Evolutionary conservation across 106 monocot species (phyloP).

Genomic region (Apostasia shenzhenica): DNA sequence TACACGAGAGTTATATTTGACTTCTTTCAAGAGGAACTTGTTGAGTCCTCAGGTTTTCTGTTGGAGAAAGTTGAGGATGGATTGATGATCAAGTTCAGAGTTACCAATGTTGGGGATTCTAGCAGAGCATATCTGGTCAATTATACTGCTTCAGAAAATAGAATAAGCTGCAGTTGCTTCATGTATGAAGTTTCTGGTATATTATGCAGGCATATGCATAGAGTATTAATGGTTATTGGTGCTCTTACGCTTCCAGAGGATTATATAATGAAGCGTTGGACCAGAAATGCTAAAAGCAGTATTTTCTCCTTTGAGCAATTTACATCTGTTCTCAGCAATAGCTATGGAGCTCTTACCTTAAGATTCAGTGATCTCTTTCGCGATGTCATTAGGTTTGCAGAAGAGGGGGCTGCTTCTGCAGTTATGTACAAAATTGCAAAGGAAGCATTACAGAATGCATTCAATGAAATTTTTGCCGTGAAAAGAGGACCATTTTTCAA

Average conservation of each 20-base stretch:
- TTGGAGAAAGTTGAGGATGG: slow-evolving; percentile 70
- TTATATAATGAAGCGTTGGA: slow-evolving; percentile 82
- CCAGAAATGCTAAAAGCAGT: slow-evolving; percentile 65
- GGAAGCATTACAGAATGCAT: slow-evolving; percentile 61
- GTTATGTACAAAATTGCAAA: slow-evolving; percentile 75
- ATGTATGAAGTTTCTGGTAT: slow-evolving; percentile 82
- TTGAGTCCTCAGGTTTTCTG: slow-evolving; percentile 44
- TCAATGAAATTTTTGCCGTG: slow-evolving; percentile 53
- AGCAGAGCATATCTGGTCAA: slow-evolving; percentile 35
- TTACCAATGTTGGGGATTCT: slow-evolving; percentile 41
- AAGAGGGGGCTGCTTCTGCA: slow-evolving; percentile 76
- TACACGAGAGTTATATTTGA: slow-evolving; percentile 83
- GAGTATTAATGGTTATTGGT: slow-evolving; percentile 44
- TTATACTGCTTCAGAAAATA: slow-evolving; percentile 42
- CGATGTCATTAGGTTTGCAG: slow-evolving; percentile 84
- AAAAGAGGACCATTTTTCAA: slow-evolving; percentile 42
- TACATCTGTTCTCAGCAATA: slow-evolving; percentile 16
- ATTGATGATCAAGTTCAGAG: slow-evolving; percentile 38
- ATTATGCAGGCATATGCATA: slow-evolving; percentile 66
- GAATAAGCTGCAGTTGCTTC: slow-evolving; percentile 61
- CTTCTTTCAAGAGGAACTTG: slow-evolving; percentile 75
- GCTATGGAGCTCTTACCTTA: slow-evolving; percentile 27
- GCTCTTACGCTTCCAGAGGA: slow-evolving; percentile 47
- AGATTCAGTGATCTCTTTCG: slow-evolving; percentile 81
- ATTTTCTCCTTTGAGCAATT: slow-evolving; percentile 23